Percentiles rank a stretch among this genome's conserved stretches.
Conservation (phyloP, 306 rosid species). For the Pyrus betulifolia region DNA sequence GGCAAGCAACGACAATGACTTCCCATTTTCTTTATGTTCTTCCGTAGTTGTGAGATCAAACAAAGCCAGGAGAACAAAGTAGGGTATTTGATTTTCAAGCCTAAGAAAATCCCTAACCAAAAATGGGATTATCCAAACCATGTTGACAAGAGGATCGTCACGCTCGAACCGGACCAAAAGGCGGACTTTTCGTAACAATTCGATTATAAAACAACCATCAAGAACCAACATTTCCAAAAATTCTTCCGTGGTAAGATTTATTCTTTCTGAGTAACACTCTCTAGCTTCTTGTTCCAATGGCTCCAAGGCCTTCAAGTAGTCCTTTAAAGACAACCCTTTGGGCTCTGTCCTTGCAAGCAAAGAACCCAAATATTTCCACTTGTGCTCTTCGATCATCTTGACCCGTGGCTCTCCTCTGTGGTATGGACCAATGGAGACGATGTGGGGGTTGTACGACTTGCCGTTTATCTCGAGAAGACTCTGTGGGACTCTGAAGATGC, state of each 20-base stretch:
- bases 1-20: constrained; percentile 27
- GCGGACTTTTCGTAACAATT: constrained; percentile 33
- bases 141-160: constrained; percentile 38
- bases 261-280: constrained; percentile 48
- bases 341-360: constrained; percentile 26
- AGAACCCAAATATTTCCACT: constrained; percentile 43
- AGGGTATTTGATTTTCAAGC: constrained; percentile 75
- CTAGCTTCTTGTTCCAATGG: constrained; percentile 35
- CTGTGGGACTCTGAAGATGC: constrained; percentile 51
- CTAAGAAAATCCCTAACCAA: constrained; percentile 49
- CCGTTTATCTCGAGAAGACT: constrained; percentile 38
- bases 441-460: constrained; percentile 47
- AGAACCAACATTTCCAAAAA: constrained; percentile 51
- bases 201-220: constrained; percentile 64
- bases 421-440: constrained; percentile 67
- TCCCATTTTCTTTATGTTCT: neutral
- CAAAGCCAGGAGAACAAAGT: constrained; percentile 33
- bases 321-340: constrained; percentile 4
- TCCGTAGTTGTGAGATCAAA: constrained; percentile 23
- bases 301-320: constrained; percentile 13
- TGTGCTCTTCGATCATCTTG: constrained; percentile 54
- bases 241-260: constrained; percentile 18
- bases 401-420: constrained; percentile 31
- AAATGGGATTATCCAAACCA: constrained; percentile 46
- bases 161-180: constrained; percentile 18